Evolutionary conservation across 345 rosid genomes (phyloP), one percentile per base, ranked within the genome.

Genomic region (Hibiscus tridactylites): DNA sequence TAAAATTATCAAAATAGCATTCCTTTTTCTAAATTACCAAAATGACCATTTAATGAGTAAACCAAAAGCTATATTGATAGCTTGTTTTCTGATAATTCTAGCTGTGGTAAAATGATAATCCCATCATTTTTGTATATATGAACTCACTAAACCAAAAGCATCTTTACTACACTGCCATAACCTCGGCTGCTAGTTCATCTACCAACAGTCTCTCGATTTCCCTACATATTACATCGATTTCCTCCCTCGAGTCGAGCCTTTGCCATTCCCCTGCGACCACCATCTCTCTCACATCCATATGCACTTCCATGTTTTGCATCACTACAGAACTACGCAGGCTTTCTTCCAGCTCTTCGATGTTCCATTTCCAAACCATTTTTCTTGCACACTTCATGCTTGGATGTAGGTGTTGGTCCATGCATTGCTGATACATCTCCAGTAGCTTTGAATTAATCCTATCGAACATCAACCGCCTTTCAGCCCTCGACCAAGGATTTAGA

Each of bases 381-480:
- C 54, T 75, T 31, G 72, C 52, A 50, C 78, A 50, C 74, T 75
- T 80, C 72, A 85, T 79, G 95, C 98, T 91, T 2, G 93, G 95
- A 52, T 67, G 86, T 49, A 83, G 88, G 76, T 82, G 85, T 37
- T 84, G 88, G 75, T 82, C 75, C 0, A 71, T 77, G 24, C 69
- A 75, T 76, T 81, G 86, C 80, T 75, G 83, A 74, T 83, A 67
- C 5, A 90, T 85, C 72, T 76, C 84, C 54, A 73, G 44, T 29
- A 92, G 85, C 47, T 88, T 88, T 3, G 71, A 73, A 74, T 87
- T 92, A 44, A 92, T 78, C 3, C 81, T 84, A 65, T 96, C 92
- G 11, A 91, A 96, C 5, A 90, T 81, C 49, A 92, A 83, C 75
- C 72, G 85, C 72, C 99, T 83, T 52, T 90, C 98, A n/a, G 84